Base-by-base conservation (phyloP, 2,329 filamentous ascomycete species). In the Aaosphaeria pasadenensis region DNA sequence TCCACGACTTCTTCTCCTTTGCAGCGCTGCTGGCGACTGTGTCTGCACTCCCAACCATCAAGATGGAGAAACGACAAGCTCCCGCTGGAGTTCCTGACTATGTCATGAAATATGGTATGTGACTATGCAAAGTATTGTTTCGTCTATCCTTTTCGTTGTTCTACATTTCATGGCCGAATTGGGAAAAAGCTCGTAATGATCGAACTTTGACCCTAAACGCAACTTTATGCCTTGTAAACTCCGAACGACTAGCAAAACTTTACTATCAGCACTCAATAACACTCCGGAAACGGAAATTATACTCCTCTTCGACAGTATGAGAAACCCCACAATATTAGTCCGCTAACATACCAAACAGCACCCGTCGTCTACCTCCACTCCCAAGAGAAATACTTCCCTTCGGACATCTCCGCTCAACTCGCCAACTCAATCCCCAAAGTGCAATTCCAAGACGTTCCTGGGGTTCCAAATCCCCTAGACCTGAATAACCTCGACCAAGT, bases 291-390 rank as follows among this genome's bases (percentile, higher is more conserved):
- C 29, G 5, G n/a, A 42, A 38, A 41, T 39, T 9, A 17, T 17
- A 5, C 11, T 42, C 6, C 29, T 3, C 24, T 46, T 44, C 39
- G 31, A 39, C 17, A 24, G 2, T 24, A 2, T 3, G 17, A 24
- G 3, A 24, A 24, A 24, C 17, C 17, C 17, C 33, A 9, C 33
- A 9, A 46, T 30, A 17, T n/a, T 9, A 29, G 43, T 43, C 33
- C 7, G n/a, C 33, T 36, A 36, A 36, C 33, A 36, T 9, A 36
- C n/a, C 33, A 7, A 17, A 36, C 44, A 70, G 75, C 75, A 9
- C 75, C 76, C 1, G 53, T 77, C 7, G 69, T 76, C 32, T 74
- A 74, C 48, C 68, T 77, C 5, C 65, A 75, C 58, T 68, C 70
- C 6, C 49, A 56, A 28, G 75, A 78, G 11, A 54, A 56, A 11